Percentiles rank a stretch among this genome's conserved stretches.
These are phyloP conservation scores for Crithidia mellificae DNA, from an alignment of 208 protist species.

Conservation along the genomic window DNA sequence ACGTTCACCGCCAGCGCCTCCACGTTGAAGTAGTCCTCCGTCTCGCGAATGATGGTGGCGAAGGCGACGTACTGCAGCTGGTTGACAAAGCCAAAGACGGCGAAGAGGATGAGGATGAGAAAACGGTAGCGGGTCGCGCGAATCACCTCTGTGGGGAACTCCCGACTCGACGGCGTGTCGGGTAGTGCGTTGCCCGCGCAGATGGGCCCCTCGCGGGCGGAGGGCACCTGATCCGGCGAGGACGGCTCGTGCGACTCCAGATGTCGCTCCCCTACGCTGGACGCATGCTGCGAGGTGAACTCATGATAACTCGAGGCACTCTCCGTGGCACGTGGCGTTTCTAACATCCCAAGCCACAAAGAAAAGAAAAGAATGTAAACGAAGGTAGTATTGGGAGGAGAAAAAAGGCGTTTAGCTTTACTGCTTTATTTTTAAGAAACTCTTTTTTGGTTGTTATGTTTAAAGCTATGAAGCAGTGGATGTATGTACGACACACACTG, in stretches of 20 bases:
- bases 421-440: too few species aligned
- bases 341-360: not conserved
- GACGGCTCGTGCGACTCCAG: constrained; percentile 1
- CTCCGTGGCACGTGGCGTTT: not conserved
- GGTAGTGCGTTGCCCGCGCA: not conserved
- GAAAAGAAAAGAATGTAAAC: not conserved
- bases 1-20: constrained; percentile 44
- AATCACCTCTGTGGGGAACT: not conserved
- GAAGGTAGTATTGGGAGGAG: too few species aligned
- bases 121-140: constrained; percentile 37
- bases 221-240: not conserved
- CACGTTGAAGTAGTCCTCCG: constrained; percentile 38
- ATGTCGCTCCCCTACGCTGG: not conserved
- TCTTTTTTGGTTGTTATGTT: too few species aligned
- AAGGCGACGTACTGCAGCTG: constrained; percentile 59
- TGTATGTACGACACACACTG: too few species aligned
- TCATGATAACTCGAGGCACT: not conserved
- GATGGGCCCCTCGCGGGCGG: not conserved
- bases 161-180: not conserved
- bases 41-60: constrained; percentile 39
- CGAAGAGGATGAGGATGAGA: constrained; percentile 36
- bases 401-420: too few species aligned
- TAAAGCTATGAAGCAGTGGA: too few species aligned
- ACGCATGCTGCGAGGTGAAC: not conserved
- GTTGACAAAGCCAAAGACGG: constrained; percentile 45